Evolutionary conservation across 2,329 filamentous ascomycete species (phyloP).

Genomic region (Pseudogymnoascus sp.): DNA sequence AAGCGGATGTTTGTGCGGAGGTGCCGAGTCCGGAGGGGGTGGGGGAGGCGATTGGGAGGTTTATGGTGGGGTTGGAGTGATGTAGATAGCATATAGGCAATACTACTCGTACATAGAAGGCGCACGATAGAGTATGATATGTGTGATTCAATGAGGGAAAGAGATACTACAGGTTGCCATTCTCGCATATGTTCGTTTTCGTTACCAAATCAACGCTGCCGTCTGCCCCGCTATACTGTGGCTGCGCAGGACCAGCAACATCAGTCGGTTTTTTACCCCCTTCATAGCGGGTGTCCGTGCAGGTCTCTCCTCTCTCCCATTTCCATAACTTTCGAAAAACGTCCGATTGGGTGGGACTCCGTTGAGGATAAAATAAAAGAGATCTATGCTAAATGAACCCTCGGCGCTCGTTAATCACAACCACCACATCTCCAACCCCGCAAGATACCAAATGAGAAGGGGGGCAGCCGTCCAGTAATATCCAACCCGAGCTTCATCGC

Average conservation of each 20-base stretch:
- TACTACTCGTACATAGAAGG: neutral
- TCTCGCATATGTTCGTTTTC: constrained; percentile 4
- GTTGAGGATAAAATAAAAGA: constrained; percentile 6
- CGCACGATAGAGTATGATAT: too few relatives aligned
- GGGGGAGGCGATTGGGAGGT: constrained; percentile 53
- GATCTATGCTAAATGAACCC: constrained; percentile 4
- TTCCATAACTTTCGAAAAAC: neutral
- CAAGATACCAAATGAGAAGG: neutral
- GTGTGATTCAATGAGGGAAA: neutral
- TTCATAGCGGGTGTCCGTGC: neutral
- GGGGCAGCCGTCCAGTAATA: neutral
- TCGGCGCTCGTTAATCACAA: constrained; percentile 2
- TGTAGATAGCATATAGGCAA: neutral
- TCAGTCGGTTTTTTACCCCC: neutral
- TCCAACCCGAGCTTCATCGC: neutral
- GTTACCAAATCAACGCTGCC: neutral
- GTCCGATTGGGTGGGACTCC: neutral
- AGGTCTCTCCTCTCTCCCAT: neutral
- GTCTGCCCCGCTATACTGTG: neutral
- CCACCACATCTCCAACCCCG: neutral
- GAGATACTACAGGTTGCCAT: constrained; percentile 1
- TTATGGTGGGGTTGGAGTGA: constrained; percentile 13
- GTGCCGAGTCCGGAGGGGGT: constrained; percentile 78
- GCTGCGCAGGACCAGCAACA: neutral
- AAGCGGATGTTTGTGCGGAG: constrained; percentile 73